A percentile compares a stretch with the other conserved stretches of the same genome.
phyloP scores from a whole-genome alignment of 495 filamentous ascomycete species.

The Lasiosphaeria ovina region DNA sequence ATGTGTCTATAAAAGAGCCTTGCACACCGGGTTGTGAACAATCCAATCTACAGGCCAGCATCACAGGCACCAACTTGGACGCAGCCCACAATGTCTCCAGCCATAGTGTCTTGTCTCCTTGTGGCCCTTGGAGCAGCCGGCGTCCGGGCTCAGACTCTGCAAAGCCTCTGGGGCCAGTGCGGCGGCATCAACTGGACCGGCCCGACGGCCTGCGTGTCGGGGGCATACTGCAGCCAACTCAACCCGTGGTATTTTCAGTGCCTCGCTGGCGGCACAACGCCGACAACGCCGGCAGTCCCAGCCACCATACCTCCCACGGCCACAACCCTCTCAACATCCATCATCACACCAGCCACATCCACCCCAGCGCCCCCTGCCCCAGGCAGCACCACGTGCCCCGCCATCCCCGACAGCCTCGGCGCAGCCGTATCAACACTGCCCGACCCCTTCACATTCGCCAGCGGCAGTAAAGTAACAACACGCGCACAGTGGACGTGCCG shows the following conservation, averaged over 20 bases:
- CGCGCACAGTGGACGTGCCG: slow-evolving; percentile 49
- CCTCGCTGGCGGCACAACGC: slow-evolving; percentile 25
- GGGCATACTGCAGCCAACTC: slow-evolving; percentile 37
- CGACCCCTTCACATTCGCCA: slow-evolving; percentile 51
- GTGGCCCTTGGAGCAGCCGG: slow-evolving; percentile 21
- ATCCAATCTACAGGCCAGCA: no score
- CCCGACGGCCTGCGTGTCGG: slow-evolving; percentile 36
- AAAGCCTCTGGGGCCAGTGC: slow-evolving; percentile 41
- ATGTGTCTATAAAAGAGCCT: no score
- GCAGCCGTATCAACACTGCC: slow-evolving; percentile 35
- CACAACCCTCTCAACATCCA: slow-evolving; percentile 7
- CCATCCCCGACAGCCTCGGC: slow-evolving; percentile 16
- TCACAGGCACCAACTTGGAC: neutral
- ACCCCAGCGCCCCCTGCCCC: slow-evolving; percentile 10
- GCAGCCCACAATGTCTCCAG: slow-evolving; percentile 11
- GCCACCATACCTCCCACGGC: slow-evolving; percentile 6
- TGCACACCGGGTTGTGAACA: no score
- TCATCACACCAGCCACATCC: slow-evolving; percentile 7
- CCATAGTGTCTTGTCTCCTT: slow-evolving; percentile 20
- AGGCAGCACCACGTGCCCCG: slow-evolving; percentile 19
- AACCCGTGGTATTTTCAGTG: slow-evolving; percentile 46
- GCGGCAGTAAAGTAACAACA: slow-evolving; percentile 44
- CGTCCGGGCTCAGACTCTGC: slow-evolving; percentile 17
- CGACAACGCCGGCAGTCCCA: slow-evolving; percentile 11
- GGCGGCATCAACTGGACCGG: slow-evolving; percentile 46